Evolutionary conservation across 371 early-diverging fungal species (phyloP), one percentile per base, ranked within the genome.

Genomic region (Apophysomyces ossiformis): DNA sequence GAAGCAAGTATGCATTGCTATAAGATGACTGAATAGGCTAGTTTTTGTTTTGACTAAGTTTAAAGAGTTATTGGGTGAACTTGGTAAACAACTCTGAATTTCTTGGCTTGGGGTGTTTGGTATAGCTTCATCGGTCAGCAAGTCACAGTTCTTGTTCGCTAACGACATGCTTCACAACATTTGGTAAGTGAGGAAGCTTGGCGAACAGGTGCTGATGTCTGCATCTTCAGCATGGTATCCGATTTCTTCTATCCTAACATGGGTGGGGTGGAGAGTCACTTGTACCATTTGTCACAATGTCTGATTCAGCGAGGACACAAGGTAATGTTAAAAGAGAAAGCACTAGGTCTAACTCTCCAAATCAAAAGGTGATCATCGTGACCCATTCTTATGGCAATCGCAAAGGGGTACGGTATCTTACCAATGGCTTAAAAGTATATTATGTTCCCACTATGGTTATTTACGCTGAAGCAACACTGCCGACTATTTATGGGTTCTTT

Each of bases 161-260:
- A 35, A 26, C 54, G 50, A 45, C 57, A 85, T 85, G 86, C 69
- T 79, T 18, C 81, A 83, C 65, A 85, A 85, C 69, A 83, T 85
- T 64, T 85, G 86, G 86, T 83, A 79, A 7, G n/a, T 32, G 26
- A 37, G 21, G 8, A 32, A 43, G 32, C 43, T 37, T 8, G 45
- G 36, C n/a, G 54, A 57, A 38, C 50, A 13, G 26, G 8, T 50
- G 32, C 32, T 47, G 15, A 15, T 37, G 16, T 45, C 9, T 50
- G 37, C 60, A 46, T 37, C n/a, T 38, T 13, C 74, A 91, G 93
- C 68, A 86, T 96, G 88, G 96, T 95, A 9, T 95, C 94, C 26
- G 99, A 99, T 85, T 99, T 98, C 77, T 99, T 99, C 80, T 97
- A 94, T 77, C 99, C 99, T 38, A 95, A 94, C 66, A 90, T 94